Conservation (phyloP, 2,329 filamentous ascomycete genomes). For the Rutstroemia sp. region DNA sequence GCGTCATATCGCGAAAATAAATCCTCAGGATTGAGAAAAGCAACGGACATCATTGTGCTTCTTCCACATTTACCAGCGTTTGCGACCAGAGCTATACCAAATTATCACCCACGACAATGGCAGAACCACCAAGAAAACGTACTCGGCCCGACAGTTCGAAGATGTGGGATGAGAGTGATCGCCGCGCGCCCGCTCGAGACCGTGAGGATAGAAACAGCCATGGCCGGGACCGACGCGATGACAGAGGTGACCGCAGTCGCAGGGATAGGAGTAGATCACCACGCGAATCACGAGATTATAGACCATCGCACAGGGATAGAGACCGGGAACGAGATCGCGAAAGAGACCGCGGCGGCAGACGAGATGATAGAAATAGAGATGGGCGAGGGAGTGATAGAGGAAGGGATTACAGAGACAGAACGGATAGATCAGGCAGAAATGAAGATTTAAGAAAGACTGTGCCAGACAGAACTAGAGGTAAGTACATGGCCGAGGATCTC, state of each 20-base stretch:
- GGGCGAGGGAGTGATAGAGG: constrained; percentile 17
- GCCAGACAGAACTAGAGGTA: constrained; percentile 8
- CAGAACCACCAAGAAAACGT: constrained; percentile 45
- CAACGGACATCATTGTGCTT: too few relatives aligned
- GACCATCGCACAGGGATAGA: constrained; percentile 28
- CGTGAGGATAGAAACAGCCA: constrained; percentile 32
- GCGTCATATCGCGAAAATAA: too few relatives aligned
- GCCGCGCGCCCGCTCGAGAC: constrained; percentile 27
- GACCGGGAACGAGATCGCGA: constrained; percentile 31
- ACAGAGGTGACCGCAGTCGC: constrained; percentile 29
- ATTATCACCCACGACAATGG: constrained; percentile 28
- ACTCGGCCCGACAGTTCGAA: constrained; percentile 48
- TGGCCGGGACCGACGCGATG: constrained; percentile 30
- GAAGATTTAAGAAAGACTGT: constrained; percentile 4
- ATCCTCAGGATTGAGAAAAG: too few relatives aligned
- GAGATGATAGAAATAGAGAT: constrained; percentile 21
- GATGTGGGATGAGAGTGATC: constrained; percentile 49
- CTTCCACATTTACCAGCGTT: too few relatives aligned
- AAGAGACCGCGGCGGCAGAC: constrained; percentile 14
- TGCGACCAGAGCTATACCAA: not conserved
- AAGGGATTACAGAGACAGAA: constrained; percentile 15
- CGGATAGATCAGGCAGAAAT: constrained; percentile 10
- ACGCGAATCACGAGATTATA: constrained; percentile 16
- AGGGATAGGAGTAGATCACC: constrained; percentile 30
- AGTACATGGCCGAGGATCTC: not conserved